These are phyloP conservation scores for Microdochium trichocladiopsis DNA, from an alignment of 2,329 filamentous ascomycete species.

Conservation along the genomic window DNA sequence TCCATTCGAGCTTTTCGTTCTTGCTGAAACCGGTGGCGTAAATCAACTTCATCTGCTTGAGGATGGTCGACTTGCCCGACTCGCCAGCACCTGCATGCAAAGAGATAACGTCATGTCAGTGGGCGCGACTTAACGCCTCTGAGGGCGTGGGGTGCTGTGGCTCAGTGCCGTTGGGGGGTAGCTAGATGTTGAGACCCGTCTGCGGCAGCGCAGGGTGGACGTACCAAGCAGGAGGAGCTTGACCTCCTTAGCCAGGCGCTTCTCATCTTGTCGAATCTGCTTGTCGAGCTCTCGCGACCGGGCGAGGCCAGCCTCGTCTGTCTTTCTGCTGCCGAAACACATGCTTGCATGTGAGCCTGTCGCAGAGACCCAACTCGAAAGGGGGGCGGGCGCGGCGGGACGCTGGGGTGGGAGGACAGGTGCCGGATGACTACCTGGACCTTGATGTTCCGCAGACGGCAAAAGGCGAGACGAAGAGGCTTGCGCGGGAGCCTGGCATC, in stretches of 20 bases:
- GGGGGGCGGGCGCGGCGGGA: background rate
- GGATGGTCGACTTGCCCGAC: slow-evolving; percentile 90
- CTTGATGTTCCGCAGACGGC: background rate
- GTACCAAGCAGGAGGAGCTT: slow-evolving; percentile 89
- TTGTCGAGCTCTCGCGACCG: slow-evolving; percentile 78
- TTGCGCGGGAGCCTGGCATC: background rate
- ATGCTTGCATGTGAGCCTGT: slow-evolving; percentile 26
- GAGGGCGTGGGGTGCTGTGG: background rate
- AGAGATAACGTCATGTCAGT: slow-evolving; percentile 8
- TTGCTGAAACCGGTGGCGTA: slow-evolving; percentile 88
- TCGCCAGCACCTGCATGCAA: slow-evolving; percentile 74
- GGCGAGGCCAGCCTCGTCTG: slow-evolving; percentile 38
- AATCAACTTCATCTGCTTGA: slow-evolving; percentile 99
- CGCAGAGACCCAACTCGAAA: background rate
- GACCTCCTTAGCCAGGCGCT: slow-evolving; percentile 77
- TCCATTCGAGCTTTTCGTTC: slow-evolving; percentile 86
- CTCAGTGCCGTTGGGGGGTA: background rate
- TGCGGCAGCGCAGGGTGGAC: slow-evolving; percentile 17
- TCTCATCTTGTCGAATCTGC: slow-evolving; percentile 79
- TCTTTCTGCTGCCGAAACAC: slow-evolving; percentile 57
- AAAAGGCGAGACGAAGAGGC: background rate
- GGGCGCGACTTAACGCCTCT: background rate
- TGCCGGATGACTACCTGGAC: background rate
- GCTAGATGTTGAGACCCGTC: slow-evolving; percentile 8
- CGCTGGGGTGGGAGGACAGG: background rate